Base-by-base conservation (phyloP, 2,329 filamentous ascomycete species). In the Pseudonectria foliicola region DNA sequence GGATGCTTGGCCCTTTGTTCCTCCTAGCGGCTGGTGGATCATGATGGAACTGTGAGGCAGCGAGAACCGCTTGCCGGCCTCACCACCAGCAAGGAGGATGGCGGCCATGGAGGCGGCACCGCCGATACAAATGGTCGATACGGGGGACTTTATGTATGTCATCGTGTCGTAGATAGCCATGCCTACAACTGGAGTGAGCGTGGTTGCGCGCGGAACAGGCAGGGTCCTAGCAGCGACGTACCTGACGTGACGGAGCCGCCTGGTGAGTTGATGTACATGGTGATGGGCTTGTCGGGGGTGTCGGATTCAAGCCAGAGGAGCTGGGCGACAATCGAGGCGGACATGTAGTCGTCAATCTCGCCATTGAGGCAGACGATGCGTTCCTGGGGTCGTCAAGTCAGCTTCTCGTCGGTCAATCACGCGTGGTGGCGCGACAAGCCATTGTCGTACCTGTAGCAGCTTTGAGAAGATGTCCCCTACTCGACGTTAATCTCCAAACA, bases 161-260 rank as follows among this genome's bases (percentile, higher is more conserved):
- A 98, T 96, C 10, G 92, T 98, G 60, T 98, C 92, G 71, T 98
- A 98, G 54, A 98, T 96, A 16, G 92, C 89, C 40, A 84, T 71
- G 12, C 80, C 79, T 60, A 40, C 8, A 6, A 3, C 7, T n/a
- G 7, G 6, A 10, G 26, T 41, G 26, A 45, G 40, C 31, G 37
- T 40, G 14, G 16, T 24, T 15, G 8, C 4, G 10, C n/a, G 27
- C 13, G 27, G 14, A 16, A 13, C 15, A 13, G 13, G 18, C 13
- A 4, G 12, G 27, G 11, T 21, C 18, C 25, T 27, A n/a, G 12
- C 10, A 10, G 7, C 12, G 29, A 29, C 10, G 25, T 13, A 73
- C 75, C 77, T 41, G 65, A 65, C 2, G 92, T 90, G 42, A 98
- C 89, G 27, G 85, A 90, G 37, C 92, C 92, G 32, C 92, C 92